Evolutionary conservation across 2,329 filamentous ascomycete species (phyloP), one percentile per base, ranked within the genome.

Genomic region (Pseudocercospora macadamiae): DNA sequence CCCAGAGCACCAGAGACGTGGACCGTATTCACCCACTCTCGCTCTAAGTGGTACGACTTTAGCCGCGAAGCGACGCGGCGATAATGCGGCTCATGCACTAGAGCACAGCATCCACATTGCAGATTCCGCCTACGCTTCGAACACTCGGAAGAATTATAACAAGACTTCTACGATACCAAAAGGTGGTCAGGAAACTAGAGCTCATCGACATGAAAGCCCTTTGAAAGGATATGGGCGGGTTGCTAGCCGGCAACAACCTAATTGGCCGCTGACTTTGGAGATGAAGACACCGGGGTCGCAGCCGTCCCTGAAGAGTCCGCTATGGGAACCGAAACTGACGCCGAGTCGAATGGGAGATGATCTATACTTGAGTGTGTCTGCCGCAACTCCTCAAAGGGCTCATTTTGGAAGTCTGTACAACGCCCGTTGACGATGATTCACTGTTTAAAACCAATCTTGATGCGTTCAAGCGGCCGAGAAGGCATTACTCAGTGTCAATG

Each of bases 291-390:
- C 60, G 9, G 62, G 44, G 10, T 45, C 60, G 30, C 59, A 59
- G 28, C 51, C 49, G 9, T 44, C 56, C 25, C 37, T 72, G 48
- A 65, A 65, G 54, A 72, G 70, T 61, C 85, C 85, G 0, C 80
- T 80, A 1, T 88, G 86, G 85, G 78, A 86, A 64, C 87, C 87
- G 2, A 82, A 81, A 64, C 68, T 90, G 66, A 90, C 88, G 45
- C 88, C 88, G 2, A 86, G 85, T 57, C 77, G 86, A 60, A 80
- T 85, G 49, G 88, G 88, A 0, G 84, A 87, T 23, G 86, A 90
- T 69, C 68, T 90, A 59, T 87, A 83, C 37, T 68, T 81, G 42
- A 71, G 70, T 30, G 78, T 81, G 6, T 68, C 66, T 18, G 55
- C 70, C 34, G 68, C 63, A 34, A 68, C 66, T 52, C 66, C 69